Evolutionary conservation across 495 filamentous ascomycete genomes (phyloP).

Genomic region (Penicillium pancosmium): DNA sequence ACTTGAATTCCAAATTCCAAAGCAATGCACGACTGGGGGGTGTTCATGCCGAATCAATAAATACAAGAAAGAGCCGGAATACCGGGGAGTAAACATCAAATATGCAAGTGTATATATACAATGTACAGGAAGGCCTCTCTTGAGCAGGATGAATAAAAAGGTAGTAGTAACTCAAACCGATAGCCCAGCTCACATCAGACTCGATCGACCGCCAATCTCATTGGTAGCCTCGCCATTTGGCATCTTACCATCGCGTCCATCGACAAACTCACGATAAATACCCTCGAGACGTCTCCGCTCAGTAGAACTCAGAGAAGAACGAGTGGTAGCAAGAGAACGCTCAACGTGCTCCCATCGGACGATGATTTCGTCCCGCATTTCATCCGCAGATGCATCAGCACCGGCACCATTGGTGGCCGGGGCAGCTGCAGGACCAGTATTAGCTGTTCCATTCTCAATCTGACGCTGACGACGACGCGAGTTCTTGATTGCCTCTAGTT

Average conservation of each 20-base stretch:
- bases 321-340: slow-evolving; percentile 73
- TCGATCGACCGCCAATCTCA: slow-evolving; percentile 90
- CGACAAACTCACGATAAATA: slow-evolving; percentile 92
- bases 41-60: slow-evolving; percentile 5
- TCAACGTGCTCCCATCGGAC: slow-evolving; percentile 87
- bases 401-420: slow-evolving; percentile 35
- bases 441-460: slow-evolving; percentile 46
- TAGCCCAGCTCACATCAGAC: slow-evolving; percentile 73
- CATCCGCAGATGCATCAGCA: slow-evolving; percentile 28
- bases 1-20: neutral
- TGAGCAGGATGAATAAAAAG: neutral
- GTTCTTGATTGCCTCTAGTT: slow-evolving; percentile 72
- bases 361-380: slow-evolving; percentile 67
- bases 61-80: slow-evolving; percentile 1
- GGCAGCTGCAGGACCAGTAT: slow-evolving; percentile 15
- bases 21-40: neutral
- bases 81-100: slow-evolving; percentile 1
- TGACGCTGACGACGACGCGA: slow-evolving; percentile 63
- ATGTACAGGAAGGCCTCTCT: slow-evolving; percentile 10
- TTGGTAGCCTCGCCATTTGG: slow-evolving; percentile 83
- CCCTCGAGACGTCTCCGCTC: slow-evolving; percentile 72
- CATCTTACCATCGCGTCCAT: slow-evolving; percentile 92
- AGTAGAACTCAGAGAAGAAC: slow-evolving; percentile 75
- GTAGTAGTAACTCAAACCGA: neutral
- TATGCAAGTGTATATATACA: slow-evolving; percentile 27